These are phyloP conservation scores for Areca catechu DNA, from an alignment of 176 grass and related monocot species.

Conservation along the genomic window DNA sequence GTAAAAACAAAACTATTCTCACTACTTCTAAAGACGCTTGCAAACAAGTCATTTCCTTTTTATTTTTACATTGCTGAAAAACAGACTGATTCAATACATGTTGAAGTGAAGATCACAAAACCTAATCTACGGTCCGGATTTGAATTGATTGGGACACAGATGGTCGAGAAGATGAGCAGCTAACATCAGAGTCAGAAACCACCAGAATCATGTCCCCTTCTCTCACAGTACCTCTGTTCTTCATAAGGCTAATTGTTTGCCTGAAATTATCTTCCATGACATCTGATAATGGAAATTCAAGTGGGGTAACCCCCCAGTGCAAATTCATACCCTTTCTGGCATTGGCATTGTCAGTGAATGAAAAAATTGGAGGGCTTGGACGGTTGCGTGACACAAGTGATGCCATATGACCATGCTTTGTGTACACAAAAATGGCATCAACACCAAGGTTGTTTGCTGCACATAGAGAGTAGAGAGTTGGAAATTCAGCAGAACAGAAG, in stretches of 20 bases:
- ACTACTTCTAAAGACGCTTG: too few species aligned
- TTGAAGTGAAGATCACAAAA: not conserved
- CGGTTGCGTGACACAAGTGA: conserved; percentile 42
- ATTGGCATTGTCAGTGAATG: conserved; percentile 42
- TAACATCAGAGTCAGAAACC: conserved; percentile 46
- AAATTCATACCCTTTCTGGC: conserved; percentile 63
- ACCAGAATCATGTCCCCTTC: conserved; percentile 44
- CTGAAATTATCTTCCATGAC: conserved; percentile 49
- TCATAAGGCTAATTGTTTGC: conserved; percentile 34
- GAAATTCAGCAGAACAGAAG: not conserved
- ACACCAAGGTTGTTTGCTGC: conserved; percentile 63
- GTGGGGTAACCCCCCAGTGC: conserved; percentile 52
- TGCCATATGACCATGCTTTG: conserved; percentile 59
- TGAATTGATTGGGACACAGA: conserved; percentile 50
- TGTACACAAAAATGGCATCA: conserved; percentile 70
- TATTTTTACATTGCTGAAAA: too few species aligned
- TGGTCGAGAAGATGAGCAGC: conserved; percentile 22
- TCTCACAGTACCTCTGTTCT: conserved; percentile 38
- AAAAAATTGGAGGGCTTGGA: conserved; percentile 53
- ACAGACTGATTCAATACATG: too few species aligned
- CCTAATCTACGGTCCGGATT: conserved; percentile 38
- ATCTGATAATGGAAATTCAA: conserved; percentile 30
- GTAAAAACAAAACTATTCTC: too few species aligned
- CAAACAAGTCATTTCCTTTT: too few species aligned
- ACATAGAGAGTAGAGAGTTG: not conserved